Conservation (phyloP, 2,329 filamentous ascomycete species). For the Ophidiomyces ophidiicola region DNA sequence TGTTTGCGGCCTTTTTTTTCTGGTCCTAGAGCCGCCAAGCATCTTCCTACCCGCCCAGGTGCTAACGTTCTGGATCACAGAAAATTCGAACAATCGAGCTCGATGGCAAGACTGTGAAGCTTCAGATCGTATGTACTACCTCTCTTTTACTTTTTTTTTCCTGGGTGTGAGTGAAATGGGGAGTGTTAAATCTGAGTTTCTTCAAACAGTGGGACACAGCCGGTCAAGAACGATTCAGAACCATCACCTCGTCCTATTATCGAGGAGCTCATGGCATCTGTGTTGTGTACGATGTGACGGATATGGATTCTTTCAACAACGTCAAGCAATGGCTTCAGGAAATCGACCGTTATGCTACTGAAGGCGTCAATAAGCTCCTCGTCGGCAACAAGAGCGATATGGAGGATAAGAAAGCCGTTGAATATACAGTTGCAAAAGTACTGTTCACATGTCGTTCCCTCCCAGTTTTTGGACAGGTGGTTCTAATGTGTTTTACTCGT, state of each 20-base stretch:
- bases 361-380: constrained; percentile 98
- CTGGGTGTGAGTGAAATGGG: no score
- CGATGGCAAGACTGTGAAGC: constrained; percentile 98
- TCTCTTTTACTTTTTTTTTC: background rate
- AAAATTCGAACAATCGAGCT: constrained; percentile 99
- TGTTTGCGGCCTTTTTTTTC: background rate
- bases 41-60: background rate
- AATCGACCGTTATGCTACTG: constrained; percentile 97
- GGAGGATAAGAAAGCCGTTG: constrained; percentile 99
- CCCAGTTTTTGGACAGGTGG: background rate
- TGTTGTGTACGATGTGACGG: constrained; percentile 99
- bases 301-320: constrained; percentile 99
- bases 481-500: constrained; percentile 12
- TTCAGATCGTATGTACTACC: constrained; percentile 73
- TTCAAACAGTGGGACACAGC: constrained; percentile 83
- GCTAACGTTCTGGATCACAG: constrained; percentile 36
- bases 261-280: constrained; percentile 98
- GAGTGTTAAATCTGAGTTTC: background rate
- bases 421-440: constrained; percentile 99
- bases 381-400: constrained; percentile 99
- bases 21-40: background rate
- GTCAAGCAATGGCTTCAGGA: constrained; percentile 99
- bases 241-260: constrained; percentile 99
- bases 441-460: background rate
- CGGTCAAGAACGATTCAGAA: constrained; percentile 98